Evolutionary conservation across 2,329 filamentous ascomycete genomes (phyloP), one percentile per base, ranked within the genome.

Genomic region (Calonectria naviculata): DNA sequence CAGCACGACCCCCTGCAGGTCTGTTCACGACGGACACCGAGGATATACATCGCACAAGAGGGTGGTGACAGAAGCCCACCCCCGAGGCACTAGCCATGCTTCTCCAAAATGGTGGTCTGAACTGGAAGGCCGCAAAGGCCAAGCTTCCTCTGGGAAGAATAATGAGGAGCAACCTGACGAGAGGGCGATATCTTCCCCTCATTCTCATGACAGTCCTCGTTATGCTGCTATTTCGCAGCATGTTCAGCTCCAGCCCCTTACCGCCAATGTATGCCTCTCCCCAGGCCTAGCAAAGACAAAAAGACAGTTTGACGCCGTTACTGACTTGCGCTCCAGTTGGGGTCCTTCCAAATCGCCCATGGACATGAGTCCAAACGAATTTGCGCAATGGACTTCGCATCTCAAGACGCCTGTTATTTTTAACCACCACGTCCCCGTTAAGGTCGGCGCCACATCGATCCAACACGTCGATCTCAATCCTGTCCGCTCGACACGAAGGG

Each of bases 281-380:
- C 41, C 41, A 41, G 6, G 42, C 46, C 24, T 31, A 19, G 28
- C 19, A 28, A 36, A 60, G 28, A 47, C 36, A 47, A 24, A 36
- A 29, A 21, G 42, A 42, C n/a, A n/a, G 9, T 56, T 17, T 26
- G 41, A 56, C 19, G 41, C 17, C 19, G 63, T 70, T 41, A 49
- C 71, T 78, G 62, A 76, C 74, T 36, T 64, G 52, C 36, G 47
- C 42, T 73, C 73, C 80, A 98, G 96, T 87, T 98, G 95, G 90
- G 97, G 97, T 15, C 96, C 97, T 17, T 91, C 93, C 28, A 98
- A 97, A 87, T 91, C 97, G n/a, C 97, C 97, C 65, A 97, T 97
- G 92, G 92, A 97, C 75, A 98, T 99, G 95, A 91, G 93, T 47
- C 87, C 93, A 67, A 98, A 98, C 82, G 97, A 99, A 82, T 93